These are phyloP conservation scores for Scutellaria barbata DNA, from an alignment of 257 asterid genomes.

Conservation along the genomic window DNA sequence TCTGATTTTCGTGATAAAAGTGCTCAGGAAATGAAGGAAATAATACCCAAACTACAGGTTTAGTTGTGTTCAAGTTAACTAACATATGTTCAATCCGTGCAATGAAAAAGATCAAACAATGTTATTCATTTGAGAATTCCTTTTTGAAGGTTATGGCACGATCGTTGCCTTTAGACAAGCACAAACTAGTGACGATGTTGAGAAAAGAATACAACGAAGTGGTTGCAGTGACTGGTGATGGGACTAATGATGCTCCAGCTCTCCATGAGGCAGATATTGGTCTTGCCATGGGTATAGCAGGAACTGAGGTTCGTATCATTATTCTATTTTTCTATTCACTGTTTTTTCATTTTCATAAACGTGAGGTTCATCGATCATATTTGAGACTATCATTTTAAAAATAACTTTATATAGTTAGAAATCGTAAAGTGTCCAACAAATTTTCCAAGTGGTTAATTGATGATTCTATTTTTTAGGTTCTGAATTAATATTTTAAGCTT, in stretches of 20 bases:
- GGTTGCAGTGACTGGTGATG: constrained; percentile 73
- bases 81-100: not conserved
- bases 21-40: constrained; percentile 58
- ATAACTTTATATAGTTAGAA: no score
- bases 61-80: not conserved
- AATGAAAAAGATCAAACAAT: not conserved
- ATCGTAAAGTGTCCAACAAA: no score
- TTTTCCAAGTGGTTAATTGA: no score
- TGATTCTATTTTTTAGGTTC: no score
- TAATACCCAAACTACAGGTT: constrained; percentile 78
- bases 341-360: no score
- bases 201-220: constrained; percentile 68
- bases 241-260: constrained; percentile 66
- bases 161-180: constrained; percentile 76
- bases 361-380: no score
- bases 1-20: constrained; percentile 63
- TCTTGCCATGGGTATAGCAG: constrained; percentile 67
- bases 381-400: no score
- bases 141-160: constrained; percentile 70
- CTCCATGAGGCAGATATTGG: constrained; percentile 69
- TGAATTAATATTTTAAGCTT: no score
- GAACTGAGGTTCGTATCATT: constrained; percentile 61
- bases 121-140: constrained; percentile 10
- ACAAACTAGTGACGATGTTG: constrained; percentile 62
- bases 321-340: no score